Percentiles rank a stretch among this genome's conserved stretches.
Evolutionary conservation across 2,329 filamentous ascomycete species (phyloP).

Genomic region (Cytospora schulzeri): DNA sequence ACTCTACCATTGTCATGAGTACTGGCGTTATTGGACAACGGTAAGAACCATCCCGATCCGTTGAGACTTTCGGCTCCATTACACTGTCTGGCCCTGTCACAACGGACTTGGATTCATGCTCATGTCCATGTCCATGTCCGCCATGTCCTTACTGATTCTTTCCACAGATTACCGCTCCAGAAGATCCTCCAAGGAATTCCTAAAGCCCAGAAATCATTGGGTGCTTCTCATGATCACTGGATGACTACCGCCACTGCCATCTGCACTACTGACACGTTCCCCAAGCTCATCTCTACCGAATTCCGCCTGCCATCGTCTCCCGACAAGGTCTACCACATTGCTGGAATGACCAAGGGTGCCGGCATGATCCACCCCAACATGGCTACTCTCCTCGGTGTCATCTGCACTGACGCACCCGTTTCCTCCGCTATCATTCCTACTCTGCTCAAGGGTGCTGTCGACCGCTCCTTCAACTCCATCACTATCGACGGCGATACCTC

Average conservation of each 20-base stretch:
- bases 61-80: background rate
- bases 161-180: slow-evolving; percentile 75
- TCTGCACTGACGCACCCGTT: slow-evolving; percentile 86
- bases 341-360: slow-evolving; percentile 95
- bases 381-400: slow-evolving; percentile 68
- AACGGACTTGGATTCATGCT: slow-evolving; percentile 16
- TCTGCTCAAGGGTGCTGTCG: slow-evolving; percentile 73
- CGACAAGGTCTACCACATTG: slow-evolving; percentile 75
- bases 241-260: slow-evolving; percentile 84
- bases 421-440: slow-evolving; percentile 65
- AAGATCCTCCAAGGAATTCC: slow-evolving; percentile 88
- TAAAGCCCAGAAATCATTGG: slow-evolving; percentile 70
- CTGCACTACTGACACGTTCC: slow-evolving; percentile 98
- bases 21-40: slow-evolving; percentile 96
- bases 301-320: slow-evolving; percentile 85
- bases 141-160: background rate
- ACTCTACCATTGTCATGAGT: slow-evolving; percentile 90
- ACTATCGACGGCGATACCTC: slow-evolving; percentile 96
- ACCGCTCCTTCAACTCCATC: slow-evolving; percentile 93
- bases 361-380: slow-evolving; percentile 86
- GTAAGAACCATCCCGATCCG: slow-evolving; percentile 42
- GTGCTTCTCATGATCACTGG: slow-evolving; percentile 82
- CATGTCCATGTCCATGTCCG: too few species aligned
- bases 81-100: background rate
- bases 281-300: slow-evolving; percentile 83